Conservation (phyloP, 2,329 filamentous ascomycete genomes). For the Simplicillium aogashimaense region DNA sequence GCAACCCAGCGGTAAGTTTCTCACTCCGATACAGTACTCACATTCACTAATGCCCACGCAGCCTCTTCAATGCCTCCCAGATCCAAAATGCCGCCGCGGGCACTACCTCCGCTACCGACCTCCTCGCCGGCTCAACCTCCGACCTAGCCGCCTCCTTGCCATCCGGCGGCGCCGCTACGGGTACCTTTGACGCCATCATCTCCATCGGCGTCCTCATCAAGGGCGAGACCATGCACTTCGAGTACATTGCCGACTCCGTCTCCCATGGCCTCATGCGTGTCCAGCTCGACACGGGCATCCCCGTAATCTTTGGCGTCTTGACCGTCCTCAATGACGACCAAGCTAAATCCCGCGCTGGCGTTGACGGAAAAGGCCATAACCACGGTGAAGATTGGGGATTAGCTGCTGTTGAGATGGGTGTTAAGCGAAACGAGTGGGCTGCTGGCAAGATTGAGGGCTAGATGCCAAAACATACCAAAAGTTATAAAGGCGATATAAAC, state of each 20-base stretch:
- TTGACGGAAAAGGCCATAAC: slow-evolving; percentile 64
- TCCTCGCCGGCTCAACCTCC: slow-evolving; percentile 58
- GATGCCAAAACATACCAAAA: slow-evolving; percentile 12
- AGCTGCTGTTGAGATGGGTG: slow-evolving; percentile 87
- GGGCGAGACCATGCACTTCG: slow-evolving; percentile 98
- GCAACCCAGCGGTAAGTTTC: slow-evolving; percentile 66
- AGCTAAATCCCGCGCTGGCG: slow-evolving; percentile 72
- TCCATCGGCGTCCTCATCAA: slow-evolving; percentile 96
- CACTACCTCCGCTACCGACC: slow-evolving; percentile 61
- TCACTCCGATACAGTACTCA: neutral
- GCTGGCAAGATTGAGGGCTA: slow-evolving; percentile 50
- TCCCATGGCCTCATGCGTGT: slow-evolving; percentile 91
- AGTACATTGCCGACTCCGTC: slow-evolving; percentile 91
- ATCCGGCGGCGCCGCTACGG: slow-evolving; percentile 28
- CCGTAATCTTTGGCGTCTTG: slow-evolving; percentile 84
- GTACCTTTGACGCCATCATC: slow-evolving; percentile 85
- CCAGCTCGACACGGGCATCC: slow-evolving; percentile 78
- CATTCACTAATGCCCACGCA: slow-evolving; percentile 22
- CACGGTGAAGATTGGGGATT: slow-evolving; percentile 95
- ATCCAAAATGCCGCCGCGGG: slow-evolving; percentile 62
- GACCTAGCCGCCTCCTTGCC: slow-evolving; percentile 45
- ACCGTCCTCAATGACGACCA: slow-evolving; percentile 86
- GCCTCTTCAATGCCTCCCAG: slow-evolving; percentile 77
- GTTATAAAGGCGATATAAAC: slow-evolving; percentile 6
- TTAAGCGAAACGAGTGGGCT: slow-evolving; percentile 78